These are phyloP conservation scores for Periconia digitata DNA, from an alignment of 2,329 filamentous ascomycete genomes.

Conservation along the genomic window DNA sequence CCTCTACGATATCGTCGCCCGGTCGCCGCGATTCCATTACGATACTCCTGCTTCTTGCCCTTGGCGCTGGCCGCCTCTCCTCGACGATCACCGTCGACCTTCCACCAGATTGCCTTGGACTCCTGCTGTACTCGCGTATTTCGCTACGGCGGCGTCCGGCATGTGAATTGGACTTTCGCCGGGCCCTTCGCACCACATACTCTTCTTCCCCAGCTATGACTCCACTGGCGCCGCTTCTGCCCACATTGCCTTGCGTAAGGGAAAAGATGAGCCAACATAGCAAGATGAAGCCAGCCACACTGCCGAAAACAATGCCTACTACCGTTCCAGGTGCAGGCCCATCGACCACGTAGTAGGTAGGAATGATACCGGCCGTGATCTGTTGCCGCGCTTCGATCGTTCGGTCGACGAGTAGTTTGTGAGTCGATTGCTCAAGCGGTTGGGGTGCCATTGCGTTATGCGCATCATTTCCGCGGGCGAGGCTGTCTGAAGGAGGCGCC, in stretches of 20 bases:
- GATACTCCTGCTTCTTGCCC: slow-evolving; percentile 35
- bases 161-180: slow-evolving; percentile 31
- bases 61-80: slow-evolving; percentile 31
- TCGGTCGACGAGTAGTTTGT: slow-evolving; percentile 12
- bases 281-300: slow-evolving; percentile 56
- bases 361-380: slow-evolving; percentile 52
- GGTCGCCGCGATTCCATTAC: slow-evolving; percentile 52
- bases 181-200: slow-evolving; percentile 53
- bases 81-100: slow-evolving; percentile 43
- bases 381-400: slow-evolving; percentile 22
- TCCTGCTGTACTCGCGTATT: slow-evolving; percentile 42
- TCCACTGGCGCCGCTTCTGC: slow-evolving; percentile 33
- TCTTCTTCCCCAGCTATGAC: slow-evolving; percentile 57
- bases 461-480: slow-evolving; percentile 20
- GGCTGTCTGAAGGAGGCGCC: slow-evolving; percentile 22
- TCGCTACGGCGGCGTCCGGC: slow-evolving; percentile 29
- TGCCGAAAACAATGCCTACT: slow-evolving; percentile 61
- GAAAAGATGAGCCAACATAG: slow-evolving; percentile 55
- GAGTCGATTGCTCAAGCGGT: slow-evolving; percentile 17
- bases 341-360: slow-evolving; percentile 60
- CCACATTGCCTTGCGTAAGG: slow-evolving; percentile 38
- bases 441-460: slow-evolving; percentile 19
- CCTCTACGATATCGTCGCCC: slow-evolving; percentile 59
- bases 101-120: slow-evolving; percentile 32
- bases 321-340: slow-evolving; percentile 60